phyloP scores from a whole-genome alignment of 768 basidiomycete species.

The Tulasnella sp. region DNA sequence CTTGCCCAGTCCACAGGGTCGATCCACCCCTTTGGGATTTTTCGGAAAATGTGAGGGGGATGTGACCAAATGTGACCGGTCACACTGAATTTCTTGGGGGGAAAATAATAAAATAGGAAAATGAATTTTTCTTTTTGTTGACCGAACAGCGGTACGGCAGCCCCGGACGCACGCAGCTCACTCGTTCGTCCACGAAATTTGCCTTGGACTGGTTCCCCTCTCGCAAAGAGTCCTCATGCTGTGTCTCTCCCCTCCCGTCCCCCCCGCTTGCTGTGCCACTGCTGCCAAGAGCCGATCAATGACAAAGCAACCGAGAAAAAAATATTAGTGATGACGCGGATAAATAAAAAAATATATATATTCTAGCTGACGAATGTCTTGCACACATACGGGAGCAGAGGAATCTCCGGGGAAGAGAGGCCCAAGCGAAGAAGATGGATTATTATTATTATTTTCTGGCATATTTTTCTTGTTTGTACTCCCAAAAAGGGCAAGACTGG shows the following conservation, averaged over 20 bases:
- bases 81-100: neutral
- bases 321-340: neutral
- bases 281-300: neutral
- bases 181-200: neutral
- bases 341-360: neutral
- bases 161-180: neutral
- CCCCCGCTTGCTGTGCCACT: neutral
- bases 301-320: neutral
- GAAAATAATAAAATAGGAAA: neutral
- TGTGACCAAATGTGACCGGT: neutral
- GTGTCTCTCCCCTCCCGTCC: neutral
- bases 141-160: slow-evolving; percentile 7
- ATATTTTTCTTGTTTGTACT: neutral
- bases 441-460: neutral
- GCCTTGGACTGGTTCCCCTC: neutral
- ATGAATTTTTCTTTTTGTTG: neutral
- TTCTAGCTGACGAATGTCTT: neutral
- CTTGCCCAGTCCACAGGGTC: slow-evolving; percentile 8
- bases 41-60: neutral
- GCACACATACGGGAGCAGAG: neutral
- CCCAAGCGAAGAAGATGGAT: neutral
- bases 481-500: slow-evolving; percentile 7
- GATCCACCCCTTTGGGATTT: slow-evolving; percentile 1
- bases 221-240: slow-evolving; percentile 11
- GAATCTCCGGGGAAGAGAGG: neutral